A percentile compares a stretch with the other conserved stretches of the same genome.
Evolutionary conservation across 78 protist species (phyloP).

Genomic region (Tieghemostelium lacteum): DNA sequence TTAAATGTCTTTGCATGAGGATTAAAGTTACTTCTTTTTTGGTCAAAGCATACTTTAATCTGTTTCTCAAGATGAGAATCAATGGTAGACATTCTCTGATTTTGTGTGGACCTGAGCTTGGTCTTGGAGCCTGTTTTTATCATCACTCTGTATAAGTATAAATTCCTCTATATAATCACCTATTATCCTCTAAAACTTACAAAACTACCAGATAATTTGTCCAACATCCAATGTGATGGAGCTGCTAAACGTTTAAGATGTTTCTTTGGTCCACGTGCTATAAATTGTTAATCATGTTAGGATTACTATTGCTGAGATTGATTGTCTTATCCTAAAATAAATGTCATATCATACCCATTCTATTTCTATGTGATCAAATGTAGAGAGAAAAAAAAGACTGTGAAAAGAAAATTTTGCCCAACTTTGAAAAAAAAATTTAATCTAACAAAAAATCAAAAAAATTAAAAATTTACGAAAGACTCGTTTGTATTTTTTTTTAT

Average conservation of each 20-base stretch:
- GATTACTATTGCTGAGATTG: not conserved
- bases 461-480: no score
- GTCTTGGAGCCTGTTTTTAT: conserved; percentile 97
- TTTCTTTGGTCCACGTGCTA: conserved; percentile 97
- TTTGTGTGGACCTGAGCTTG: conserved; percentile 99
- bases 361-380: not conserved
- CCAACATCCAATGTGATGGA: conserved; percentile 99
- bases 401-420: not conserved
- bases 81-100: conserved; percentile 99
- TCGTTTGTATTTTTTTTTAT: no score
- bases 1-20: conserved; percentile 93
- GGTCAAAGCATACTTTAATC: conserved; percentile 99
- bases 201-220: conserved; percentile 98
- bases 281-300: not conserved
- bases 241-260: conserved; percentile 99
- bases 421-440: no score
- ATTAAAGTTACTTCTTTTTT: conserved; percentile 95
- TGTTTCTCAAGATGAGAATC: conserved; percentile 96
- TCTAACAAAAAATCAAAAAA: no score
- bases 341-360: not conserved
- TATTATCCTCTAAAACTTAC: not conserved
- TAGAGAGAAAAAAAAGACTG: not conserved
- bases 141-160: no score
- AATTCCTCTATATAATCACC: not conserved
- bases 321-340: not conserved